phyloP scores from a whole-genome alignment of 768 basidiomycete species.

The Mycena rebaudengoi region DNA sequence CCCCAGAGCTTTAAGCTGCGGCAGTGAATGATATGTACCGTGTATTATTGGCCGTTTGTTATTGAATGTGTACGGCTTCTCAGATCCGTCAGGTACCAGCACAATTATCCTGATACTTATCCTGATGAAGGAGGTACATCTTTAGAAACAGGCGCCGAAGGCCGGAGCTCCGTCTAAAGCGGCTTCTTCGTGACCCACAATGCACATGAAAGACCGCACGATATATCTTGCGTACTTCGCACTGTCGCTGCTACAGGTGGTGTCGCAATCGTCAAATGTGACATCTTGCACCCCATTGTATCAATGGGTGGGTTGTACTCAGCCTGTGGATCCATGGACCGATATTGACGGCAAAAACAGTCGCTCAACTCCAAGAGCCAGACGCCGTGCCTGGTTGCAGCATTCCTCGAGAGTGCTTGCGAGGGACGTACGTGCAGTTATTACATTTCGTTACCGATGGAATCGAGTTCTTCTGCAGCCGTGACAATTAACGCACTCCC shows the following conservation, averaged over 20 bases:
- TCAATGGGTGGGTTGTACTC: constrained; percentile 42
- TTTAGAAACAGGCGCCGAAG: neutral
- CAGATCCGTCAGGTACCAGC: too few relatives aligned
- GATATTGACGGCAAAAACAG: constrained; percentile 21
- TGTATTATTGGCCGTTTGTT: neutral
- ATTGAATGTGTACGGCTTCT: neutral
- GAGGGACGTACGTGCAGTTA: constrained; percentile 39
- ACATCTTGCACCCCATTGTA: constrained; percentile 44
- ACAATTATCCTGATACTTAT: too few relatives aligned
- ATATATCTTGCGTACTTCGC: constrained; percentile 5
- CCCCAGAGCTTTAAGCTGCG: constrained; percentile 31
- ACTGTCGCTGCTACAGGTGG: constrained; percentile 22
- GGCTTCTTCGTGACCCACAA: constrained; percentile 19
- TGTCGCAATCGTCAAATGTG: constrained; percentile 48
- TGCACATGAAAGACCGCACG: constrained; percentile 12
- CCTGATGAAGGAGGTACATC: too few relatives aligned
- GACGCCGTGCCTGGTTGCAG: constrained; percentile 59
- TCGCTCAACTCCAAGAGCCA: constrained; percentile 52
- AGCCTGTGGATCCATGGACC: neutral
- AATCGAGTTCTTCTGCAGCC: constrained; percentile 37
- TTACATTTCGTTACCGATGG: neutral
- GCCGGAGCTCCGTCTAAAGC: neutral
- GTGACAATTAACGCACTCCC: constrained; percentile 50
- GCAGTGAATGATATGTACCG: constrained; percentile 1
- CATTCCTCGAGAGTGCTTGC: constrained; percentile 58